Evolutionary conservation across 495 filamentous ascomycete genomes (phyloP), one percentile per base, ranked within the genome.

Genomic region (Echria macrotheca): DNA sequence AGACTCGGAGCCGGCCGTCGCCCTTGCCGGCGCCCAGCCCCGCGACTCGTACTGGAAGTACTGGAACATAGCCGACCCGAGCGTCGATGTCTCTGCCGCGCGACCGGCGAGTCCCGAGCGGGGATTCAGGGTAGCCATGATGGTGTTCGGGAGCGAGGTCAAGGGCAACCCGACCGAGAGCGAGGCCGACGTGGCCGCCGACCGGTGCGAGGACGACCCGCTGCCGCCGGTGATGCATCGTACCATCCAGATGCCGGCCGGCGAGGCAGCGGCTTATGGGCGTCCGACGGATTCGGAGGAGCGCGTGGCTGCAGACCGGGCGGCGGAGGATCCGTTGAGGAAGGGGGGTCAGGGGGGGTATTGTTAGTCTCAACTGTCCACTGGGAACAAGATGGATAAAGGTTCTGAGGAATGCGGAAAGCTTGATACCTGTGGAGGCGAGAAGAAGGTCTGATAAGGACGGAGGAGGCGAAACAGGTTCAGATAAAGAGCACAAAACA

Each of bases 131-230:
- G 47, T 28, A 14, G 23, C 11, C 28, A 46, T 49, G 28, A 49
- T 56, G 33, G 56, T 45, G 18, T 10, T 36, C 8, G 22, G 18
- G 8, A 46, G 49, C 31, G 60, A 60, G 25, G 43, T 64, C 26
- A 57, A 62, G 28, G 54, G 24, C n/a, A 62, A 62, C 41, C 59
- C 61, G 10, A 60, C 61, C 25, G 49, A 57, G 40, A 56, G 51
- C 52, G 61, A 64, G 45, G 61, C 54, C 5, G 44, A 62, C 23
- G 61, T 64, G 1, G 52, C 43, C 10, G 61, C 61, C 0, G 61
- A 64, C 23, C 52, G 61, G 23, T 39, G 29, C 2, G 61, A 62
- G n/a, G 29, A 47, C 1, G 61, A 64, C 25, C 61, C 59, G 4
- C 47, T 64, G 23, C 56, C 52, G 29, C 44, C 51, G n/a, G 50